A percentile compares a stretch with the other conserved stretches of the same genome.
Conservation (phyloP, 495 filamentous ascomycete species). For the Ascodesmis nigricans region DNA sequence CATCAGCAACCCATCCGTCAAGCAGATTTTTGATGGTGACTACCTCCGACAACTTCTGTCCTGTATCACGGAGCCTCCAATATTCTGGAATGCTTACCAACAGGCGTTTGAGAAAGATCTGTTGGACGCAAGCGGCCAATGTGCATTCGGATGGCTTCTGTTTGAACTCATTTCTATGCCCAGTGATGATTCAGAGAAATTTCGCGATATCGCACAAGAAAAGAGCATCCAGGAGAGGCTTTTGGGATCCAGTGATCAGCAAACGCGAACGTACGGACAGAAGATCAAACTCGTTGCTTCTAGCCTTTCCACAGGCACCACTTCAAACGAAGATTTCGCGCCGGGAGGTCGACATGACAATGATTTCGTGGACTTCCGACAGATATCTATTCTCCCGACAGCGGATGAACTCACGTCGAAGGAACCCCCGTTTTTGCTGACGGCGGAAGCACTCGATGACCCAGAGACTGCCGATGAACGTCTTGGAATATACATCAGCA, state of each 20-base stretch:
- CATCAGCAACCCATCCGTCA: conserved; percentile 28
- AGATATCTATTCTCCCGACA: conserved; percentile 46
- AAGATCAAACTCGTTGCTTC: conserved; percentile 28
- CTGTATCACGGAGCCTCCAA: conserved; percentile 34
- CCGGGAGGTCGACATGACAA: conserved; percentile 66
- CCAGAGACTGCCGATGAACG: conserved; percentile 23
- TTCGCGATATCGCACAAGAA: conserved; percentile 20
- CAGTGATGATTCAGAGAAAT: conserved; percentile 10
- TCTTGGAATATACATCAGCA: conserved; percentile 37
- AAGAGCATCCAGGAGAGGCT: conserved; percentile 3
- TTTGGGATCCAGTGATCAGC: conserved; percentile 1
- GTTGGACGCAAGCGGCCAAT: conserved; percentile 24
- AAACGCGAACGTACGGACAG: conserved; percentile 23
- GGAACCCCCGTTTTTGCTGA: conserved; percentile 37
- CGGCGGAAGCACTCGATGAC: conserved; percentile 25
- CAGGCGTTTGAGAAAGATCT: conserved; percentile 22
- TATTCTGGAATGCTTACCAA: conserved; percentile 38
- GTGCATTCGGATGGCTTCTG: conserved; percentile 38
- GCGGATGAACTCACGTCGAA: conserved; percentile 40
- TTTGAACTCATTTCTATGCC: conserved; percentile 33
- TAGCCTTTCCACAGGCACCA: conserved; percentile 5
- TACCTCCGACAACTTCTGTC: conserved; percentile 33
- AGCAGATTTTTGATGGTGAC: conserved; percentile 31
- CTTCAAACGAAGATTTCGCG: conserved; percentile 5
- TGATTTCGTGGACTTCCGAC: conserved; percentile 38